These are phyloP conservation scores for Phytophthora syringae DNA, from an alignment of 352 stramenopile species.

Conservation along the genomic window DNA sequence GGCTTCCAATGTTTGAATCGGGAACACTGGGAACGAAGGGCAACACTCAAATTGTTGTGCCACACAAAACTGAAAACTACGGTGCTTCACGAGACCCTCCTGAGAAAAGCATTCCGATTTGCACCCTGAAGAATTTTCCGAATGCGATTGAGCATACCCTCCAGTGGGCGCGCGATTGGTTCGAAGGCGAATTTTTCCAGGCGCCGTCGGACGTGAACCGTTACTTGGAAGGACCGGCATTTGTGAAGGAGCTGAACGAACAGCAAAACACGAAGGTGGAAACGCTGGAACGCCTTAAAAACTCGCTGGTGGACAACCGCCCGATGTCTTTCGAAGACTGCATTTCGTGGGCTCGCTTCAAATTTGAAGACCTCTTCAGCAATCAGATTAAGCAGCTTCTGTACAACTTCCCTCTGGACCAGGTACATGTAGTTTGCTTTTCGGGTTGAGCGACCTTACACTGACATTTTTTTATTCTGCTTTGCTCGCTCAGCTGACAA, in stretches of 20 bases:
- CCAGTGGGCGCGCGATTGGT: slow-evolving; percentile 99
- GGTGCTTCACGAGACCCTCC: slow-evolving; percentile 97
- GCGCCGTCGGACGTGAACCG: slow-evolving; percentile 96
- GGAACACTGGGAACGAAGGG: slow-evolving; percentile 99
- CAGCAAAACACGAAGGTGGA: slow-evolving; percentile 98
- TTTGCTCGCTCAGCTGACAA: slow-evolving; percentile 82
- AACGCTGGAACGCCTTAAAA: slow-evolving; percentile 93
- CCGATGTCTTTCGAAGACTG: slow-evolving; percentile 97
- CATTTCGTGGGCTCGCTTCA: slow-evolving; percentile 96
- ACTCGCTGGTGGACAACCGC: slow-evolving; percentile 93
- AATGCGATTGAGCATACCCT: slow-evolving; percentile 99
- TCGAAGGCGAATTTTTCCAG: slow-evolving; percentile 99
- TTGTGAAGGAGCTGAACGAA: slow-evolving; percentile 94
- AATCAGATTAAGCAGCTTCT: slow-evolving; percentile 98
- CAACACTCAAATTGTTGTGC: slow-evolving; percentile 95
- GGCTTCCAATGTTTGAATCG: slow-evolving; percentile 98
- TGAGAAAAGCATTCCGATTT: slow-evolving; percentile 99
- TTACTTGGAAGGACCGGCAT: slow-evolving; percentile 87
- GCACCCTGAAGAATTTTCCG: slow-evolving; percentile 99
- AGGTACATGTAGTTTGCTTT: slow-evolving; percentile 56
- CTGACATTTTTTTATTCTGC: neutral
- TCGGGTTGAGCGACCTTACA: neutral
- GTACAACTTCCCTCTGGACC: slow-evolving; percentile 98
- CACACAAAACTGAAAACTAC: slow-evolving; percentile 96
- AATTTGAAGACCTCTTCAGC: slow-evolving; percentile 98